Evolutionary conservation across 352 stramenopile species (phyloP), one percentile per base, ranked within the genome.

Genomic region (Thalassiosira hispida): DNA sequence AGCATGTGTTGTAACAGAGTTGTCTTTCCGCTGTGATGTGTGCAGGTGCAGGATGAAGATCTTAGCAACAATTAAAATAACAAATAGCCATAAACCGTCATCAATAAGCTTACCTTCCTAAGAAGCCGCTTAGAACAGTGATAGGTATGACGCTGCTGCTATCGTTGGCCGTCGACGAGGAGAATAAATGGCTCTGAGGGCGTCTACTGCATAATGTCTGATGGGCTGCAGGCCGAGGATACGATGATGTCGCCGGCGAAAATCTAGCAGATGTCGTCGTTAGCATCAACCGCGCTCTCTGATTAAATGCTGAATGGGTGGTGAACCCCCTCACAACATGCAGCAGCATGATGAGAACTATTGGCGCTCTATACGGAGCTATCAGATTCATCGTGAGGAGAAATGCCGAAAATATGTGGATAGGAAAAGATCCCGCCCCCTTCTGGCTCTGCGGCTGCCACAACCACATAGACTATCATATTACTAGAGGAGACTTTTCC

Each of bases 71-170:
- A 60, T 42, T 2, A 33, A 40, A 42, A 61, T 44, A 65, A 47
- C 31, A 38, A 9, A 38, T 38, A 38, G 31, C 3, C 8, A 38
- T 9, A 38, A 53, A 5, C 18, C 29, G 46, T 35, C 18, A 66
- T 64, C 38, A 18, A 22, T 5, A 49, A 7, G 8, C 22, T 33
- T 94, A 70, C 51, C 89, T 94, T 16, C 96, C 96, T 9, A 98
- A 83, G 67, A 98, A 98, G 11, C 96, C 96, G 7, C 88, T 95
- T 25, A 98, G 83, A 5, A 98, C 86, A 33, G 95, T 98, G 20
- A 98, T 96, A 3, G 96, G 96, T 71, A 98, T 64, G 11, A 49
- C 47, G 11, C 62, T 72, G 63, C 23, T 67, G 8, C 56, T 44
- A 16, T 38, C 40, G 53, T 57, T 40, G 33, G 12, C 20, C 14